These are phyloP conservation scores for Spergularia marina DNA, from an alignment of 148 eudicot species.

Conservation along the genomic window DNA sequence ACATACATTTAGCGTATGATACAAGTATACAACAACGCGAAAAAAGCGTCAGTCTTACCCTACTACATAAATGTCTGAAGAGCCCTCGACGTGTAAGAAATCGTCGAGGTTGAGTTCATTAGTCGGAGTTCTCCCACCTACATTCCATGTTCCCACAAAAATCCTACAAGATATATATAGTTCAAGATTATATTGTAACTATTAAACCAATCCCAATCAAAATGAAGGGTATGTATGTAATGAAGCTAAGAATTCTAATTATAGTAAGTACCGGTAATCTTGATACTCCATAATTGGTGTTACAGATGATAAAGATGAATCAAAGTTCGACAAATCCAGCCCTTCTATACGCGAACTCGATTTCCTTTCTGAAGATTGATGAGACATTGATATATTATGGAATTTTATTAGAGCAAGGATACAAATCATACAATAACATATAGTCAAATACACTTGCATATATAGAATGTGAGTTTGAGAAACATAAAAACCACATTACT, in stretches of 20 bases:
- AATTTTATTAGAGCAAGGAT: too few relatives aligned
- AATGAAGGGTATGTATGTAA: not conserved
- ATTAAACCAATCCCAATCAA: not conserved
- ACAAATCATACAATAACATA: too few relatives aligned
- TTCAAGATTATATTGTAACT: too few relatives aligned
- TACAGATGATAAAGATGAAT: constrained; percentile 44
- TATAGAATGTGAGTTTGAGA: too few relatives aligned
- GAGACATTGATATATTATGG: not conserved
- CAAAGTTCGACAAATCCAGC: constrained; percentile 61
- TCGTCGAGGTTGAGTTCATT: constrained; percentile 59
- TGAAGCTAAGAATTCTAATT: not conserved
- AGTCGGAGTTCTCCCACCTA: constrained; percentile 76
- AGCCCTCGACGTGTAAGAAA: constrained; percentile 71
- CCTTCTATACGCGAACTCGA: constrained; percentile 50
- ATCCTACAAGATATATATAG: constrained; percentile 40
- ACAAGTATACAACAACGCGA: too few relatives aligned
- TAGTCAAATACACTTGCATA: too few relatives aligned
- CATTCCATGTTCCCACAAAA: constrained; percentile 89
- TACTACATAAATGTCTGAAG: constrained; percentile 73
- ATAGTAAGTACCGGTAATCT: constrained; percentile 50
- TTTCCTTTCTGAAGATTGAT: constrained; percentile 56
- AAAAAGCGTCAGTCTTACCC: constrained; percentile 46
- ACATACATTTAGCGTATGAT: too few relatives aligned
- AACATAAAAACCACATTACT: too few relatives aligned
- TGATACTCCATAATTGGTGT: constrained; percentile 44